Evolutionary conservation across 1,284 basidiomycete genomes (phyloP), one percentile per base, ranked within the genome.

Genomic region (Leccinum solheimii): DNA sequence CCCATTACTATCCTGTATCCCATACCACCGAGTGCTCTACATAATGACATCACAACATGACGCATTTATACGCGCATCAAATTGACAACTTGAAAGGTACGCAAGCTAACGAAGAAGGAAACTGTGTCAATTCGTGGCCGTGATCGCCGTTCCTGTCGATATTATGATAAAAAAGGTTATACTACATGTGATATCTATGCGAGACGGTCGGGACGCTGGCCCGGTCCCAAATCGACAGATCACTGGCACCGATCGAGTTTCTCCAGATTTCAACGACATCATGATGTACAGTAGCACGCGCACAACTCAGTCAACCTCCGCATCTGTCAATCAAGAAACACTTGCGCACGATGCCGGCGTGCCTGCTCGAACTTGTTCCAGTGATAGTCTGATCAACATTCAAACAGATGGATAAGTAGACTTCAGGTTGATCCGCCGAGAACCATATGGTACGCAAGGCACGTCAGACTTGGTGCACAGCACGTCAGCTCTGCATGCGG

Each of bases 21-120:
- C 49, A 66, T 60, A 61, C 55, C 57, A 55, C 54, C 34, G 19
- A 36, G 45, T 13, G 38, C 38, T 58, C 52, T 67, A 55, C 19
- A 45, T 45, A 21, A 45, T 45, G 43, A 45, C 43, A 45, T 21
- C 19, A 45, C 43, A 45, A 43, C 43, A 43, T 21, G 1, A 45
- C 11, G 19, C 43, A 45, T 45, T 21, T 21, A 13, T 45, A 10
- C 43, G 6, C 19, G 11, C 11, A 45, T 45, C 19, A 8, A 26
- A 49, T 16, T 19, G 11, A 3, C 11, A 13, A 8, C 21, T 13
- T 40, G 38, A 16, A 16, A 40, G 38, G 16, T 13, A 9, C 13
- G 34, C 49, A 26, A 16, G 3, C 14, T 19, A 51, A 55, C 9
- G 48, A 23, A 32, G 45, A 55, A 56, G 48, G 27, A 30, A 53